A percentile compares a stretch with the other conserved stretches of the same genome.
phyloP scores from a whole-genome alignment of 306 rosid species.

The Hippophae tibetana region DNA sequence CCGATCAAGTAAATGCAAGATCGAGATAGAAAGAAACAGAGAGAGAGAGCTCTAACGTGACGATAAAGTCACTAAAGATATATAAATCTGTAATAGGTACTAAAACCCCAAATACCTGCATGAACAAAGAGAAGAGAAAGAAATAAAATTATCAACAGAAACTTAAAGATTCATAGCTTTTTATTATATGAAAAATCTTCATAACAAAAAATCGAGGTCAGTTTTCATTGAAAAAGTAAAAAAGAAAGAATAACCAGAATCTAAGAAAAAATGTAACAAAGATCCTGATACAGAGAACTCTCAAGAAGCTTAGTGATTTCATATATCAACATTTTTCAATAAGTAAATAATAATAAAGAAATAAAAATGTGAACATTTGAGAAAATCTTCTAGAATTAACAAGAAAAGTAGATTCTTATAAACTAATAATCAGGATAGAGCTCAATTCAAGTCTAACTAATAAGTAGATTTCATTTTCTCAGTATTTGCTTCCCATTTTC shows the following conservation, averaged over 20 bases:
- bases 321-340: no score
- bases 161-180: neutral
- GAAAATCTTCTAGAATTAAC: neutral
- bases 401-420: neutral
- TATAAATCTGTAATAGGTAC: no score
- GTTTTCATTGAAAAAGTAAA: no score
- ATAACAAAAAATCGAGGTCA: no score
- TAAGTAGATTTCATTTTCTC: constrained; percentile 1
- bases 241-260: no score
- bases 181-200: no score
- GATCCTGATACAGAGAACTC: no score
- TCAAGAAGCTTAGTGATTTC: no score
- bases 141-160: neutral
- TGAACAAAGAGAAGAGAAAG: neutral
- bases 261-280: no score
- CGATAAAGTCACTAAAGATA: neutral
- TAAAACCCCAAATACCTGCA: no score
- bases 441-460: neutral
- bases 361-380: neutral
- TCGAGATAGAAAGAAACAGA: neutral
- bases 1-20: constrained; percentile 5
- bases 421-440: neutral
- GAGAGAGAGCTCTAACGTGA: neutral
- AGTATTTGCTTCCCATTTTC: constrained; percentile 3
- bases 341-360: no score